Evolutionary conservation across 441 rosid species (phyloP).

Genomic region (Gossypium trilobum): DNA sequence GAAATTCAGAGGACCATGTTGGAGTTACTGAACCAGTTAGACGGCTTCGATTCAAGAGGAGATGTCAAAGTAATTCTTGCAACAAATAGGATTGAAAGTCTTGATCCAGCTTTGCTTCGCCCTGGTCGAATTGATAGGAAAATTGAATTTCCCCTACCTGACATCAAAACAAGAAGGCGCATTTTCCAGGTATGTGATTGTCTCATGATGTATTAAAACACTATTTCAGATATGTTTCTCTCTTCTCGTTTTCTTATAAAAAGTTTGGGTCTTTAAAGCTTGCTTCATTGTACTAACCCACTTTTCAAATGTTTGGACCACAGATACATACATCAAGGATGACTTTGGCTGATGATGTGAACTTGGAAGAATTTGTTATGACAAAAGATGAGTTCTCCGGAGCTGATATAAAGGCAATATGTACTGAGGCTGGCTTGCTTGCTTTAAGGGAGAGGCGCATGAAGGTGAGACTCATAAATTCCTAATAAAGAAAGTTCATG

Average conservation of each 20-base stretch:
- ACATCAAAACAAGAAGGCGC: slow-evolving; percentile 86
- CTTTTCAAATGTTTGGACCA: slow-evolving; percentile 8
- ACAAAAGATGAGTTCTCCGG: slow-evolving; percentile 97
- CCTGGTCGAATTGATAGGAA: slow-evolving; percentile 95
- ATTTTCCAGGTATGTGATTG: slow-evolving; percentile 65
- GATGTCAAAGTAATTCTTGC: slow-evolving; percentile 97
- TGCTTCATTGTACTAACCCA: neutral
- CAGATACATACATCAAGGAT: slow-evolving; percentile 93
- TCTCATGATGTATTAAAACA: neutral
- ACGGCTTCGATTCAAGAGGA: slow-evolving; percentile 94
- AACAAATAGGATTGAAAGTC: slow-evolving; percentile 83
- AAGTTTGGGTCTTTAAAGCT: slow-evolving; percentile 22
- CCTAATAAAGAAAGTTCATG: neutral
- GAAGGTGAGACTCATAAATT: slow-evolving; percentile 9
- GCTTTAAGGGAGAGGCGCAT: slow-evolving; percentile 13
- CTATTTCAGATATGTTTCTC: neutral
- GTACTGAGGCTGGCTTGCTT: slow-evolving; percentile 13
- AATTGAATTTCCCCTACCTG: slow-evolving; percentile 95
- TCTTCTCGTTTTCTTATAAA: neutral
- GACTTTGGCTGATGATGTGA: slow-evolving; percentile 91
- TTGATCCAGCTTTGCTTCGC: slow-evolving; percentile 93
- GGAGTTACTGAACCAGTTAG: slow-evolving; percentile 86
- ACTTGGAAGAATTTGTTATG: slow-evolving; percentile 97
- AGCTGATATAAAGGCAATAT: slow-evolving; percentile 84
- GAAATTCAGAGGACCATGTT: slow-evolving; percentile 97